Conservation (phyloP, 2,329 filamentous ascomycete genomes). For the Simplicillium sp. region DNA sequence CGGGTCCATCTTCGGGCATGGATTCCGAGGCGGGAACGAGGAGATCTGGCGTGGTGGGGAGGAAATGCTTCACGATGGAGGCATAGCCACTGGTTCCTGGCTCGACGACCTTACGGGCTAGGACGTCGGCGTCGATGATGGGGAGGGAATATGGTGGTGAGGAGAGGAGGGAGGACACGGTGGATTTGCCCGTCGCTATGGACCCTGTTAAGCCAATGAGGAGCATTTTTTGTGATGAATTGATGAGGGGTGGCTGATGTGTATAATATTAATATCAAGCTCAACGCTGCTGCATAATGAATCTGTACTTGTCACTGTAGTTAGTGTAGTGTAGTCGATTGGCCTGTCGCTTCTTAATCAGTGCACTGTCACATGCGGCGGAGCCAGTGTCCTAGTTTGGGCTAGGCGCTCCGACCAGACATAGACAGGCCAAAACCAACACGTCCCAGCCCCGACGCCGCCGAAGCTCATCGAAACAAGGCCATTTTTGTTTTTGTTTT, state of each 20-base stretch:
- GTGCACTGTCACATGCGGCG: too few relatives aligned
- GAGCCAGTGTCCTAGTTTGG: too few relatives aligned
- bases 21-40: slow-evolving; percentile 50
- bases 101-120: slow-evolving; percentile 89
- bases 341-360: too few relatives aligned
- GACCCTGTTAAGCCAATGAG: slow-evolving; percentile 94
- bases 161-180: slow-evolving; percentile 76
- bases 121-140: slow-evolving; percentile 85
- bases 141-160: slow-evolving; percentile 76
- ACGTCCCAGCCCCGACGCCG: too few relatives aligned
- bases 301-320: too few relatives aligned
- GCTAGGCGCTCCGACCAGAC: too few relatives aligned
- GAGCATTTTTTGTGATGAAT: slow-evolving; percentile 52
- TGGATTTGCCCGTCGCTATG: slow-evolving; percentile 97
- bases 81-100: slow-evolving; percentile 79
- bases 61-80: slow-evolving; percentile 75
- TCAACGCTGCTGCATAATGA: too few relatives aligned
- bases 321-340: too few relatives aligned
- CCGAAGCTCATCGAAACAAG: neutral
- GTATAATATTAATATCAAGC: too few relatives aligned
- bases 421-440: too few relatives aligned
- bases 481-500: neutral
- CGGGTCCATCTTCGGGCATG: slow-evolving; percentile 43
- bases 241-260: too few relatives aligned
- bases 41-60: slow-evolving; percentile 74